Conservation (phyloP, 2,329 filamentous ascomycete species). For the Cytospora piceae region DNA sequence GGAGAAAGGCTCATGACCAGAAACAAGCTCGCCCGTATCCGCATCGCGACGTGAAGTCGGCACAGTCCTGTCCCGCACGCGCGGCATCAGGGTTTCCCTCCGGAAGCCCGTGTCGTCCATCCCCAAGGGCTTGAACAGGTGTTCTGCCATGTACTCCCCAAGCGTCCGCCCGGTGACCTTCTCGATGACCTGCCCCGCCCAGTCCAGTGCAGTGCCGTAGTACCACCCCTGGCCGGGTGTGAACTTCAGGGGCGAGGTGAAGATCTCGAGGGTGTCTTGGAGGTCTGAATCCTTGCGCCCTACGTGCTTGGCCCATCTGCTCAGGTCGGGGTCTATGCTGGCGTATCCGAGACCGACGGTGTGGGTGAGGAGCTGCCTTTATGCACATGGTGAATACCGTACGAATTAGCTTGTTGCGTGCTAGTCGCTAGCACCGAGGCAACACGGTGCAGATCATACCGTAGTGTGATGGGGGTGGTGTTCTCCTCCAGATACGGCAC, state of each 20-base stretch:
- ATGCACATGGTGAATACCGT: neutral
- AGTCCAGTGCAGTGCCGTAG: constrained; percentile 53
- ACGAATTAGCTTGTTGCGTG: neutral
- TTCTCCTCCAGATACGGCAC: constrained; percentile 45
- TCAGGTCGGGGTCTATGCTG: constrained; percentile 43
- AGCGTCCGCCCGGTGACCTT: constrained; percentile 43
- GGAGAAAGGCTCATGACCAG: constrained; percentile 18
- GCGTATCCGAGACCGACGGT: constrained; percentile 53
- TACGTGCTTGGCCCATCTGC: constrained; percentile 44
- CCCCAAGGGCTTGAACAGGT: constrained; percentile 44
- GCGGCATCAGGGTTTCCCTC: constrained; percentile 17
- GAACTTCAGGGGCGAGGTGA: constrained; percentile 48
- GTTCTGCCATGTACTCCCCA: constrained; percentile 42
- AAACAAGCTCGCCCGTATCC: constrained; percentile 23
- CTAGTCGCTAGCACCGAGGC: neutral
- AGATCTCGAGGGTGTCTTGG: constrained; percentile 43
- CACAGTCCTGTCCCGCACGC: constrained; percentile 27
- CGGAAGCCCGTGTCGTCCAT: constrained; percentile 45
- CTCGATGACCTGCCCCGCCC: constrained; percentile 51
- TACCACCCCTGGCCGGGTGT: constrained; percentile 52
- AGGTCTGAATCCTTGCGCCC: constrained; percentile 40
- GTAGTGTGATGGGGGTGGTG: constrained; percentile 43
- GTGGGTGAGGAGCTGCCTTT: constrained; percentile 52
- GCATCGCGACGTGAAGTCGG: constrained; percentile 28
- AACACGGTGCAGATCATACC: constrained; percentile 33